These are phyloP conservation scores for Dioscorea cayenensis DNA, from an alignment of 116 monocot genomes.

Conservation along the genomic window DNA sequence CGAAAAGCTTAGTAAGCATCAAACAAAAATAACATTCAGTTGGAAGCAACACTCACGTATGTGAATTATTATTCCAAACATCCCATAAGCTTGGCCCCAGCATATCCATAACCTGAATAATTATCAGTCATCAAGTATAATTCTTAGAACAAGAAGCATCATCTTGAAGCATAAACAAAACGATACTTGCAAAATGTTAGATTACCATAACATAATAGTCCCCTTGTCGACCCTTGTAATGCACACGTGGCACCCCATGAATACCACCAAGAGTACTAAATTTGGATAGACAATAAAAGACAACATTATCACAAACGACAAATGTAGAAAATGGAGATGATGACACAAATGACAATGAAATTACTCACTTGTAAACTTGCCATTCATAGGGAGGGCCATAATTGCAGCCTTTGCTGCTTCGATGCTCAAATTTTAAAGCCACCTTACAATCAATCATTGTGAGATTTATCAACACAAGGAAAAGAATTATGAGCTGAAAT, in stretches of 20 bases:
- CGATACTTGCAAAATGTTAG: background rate
- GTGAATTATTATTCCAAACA: conserved; percentile 87
- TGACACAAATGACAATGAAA: conserved; percentile 4
- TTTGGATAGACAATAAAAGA: background rate
- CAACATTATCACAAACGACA: background rate
- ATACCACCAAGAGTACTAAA: conserved; percentile 79
- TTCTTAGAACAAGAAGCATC: background rate
- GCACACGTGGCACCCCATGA: conserved; percentile 91
- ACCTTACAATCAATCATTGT: conserved; percentile 22
- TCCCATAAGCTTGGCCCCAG: conserved; percentile 99
- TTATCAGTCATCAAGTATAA: background rate
- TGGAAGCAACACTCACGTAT: conserved; percentile 42
- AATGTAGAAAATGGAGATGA: background rate
- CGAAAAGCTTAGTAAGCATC: background rate
- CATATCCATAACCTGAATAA: conserved; percentile 96
- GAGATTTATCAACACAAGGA: conserved; percentile 7
- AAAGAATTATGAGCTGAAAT: background rate
- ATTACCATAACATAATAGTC: conserved; percentile 97
- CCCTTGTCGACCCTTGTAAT: conserved; percentile 91
- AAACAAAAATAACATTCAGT: background rate
- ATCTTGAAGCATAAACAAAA: background rate
- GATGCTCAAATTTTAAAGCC: conserved; percentile 80
- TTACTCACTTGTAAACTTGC: conserved; percentile 80
- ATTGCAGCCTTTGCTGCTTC: conserved; percentile 80
- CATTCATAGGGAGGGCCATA: conserved; percentile 83